Percentiles rank a stretch among this genome's conserved stretches.
These are phyloP conservation scores for Solanum rostratum DNA, from an alignment of 257 asterid species.

Conservation along the genomic window DNA sequence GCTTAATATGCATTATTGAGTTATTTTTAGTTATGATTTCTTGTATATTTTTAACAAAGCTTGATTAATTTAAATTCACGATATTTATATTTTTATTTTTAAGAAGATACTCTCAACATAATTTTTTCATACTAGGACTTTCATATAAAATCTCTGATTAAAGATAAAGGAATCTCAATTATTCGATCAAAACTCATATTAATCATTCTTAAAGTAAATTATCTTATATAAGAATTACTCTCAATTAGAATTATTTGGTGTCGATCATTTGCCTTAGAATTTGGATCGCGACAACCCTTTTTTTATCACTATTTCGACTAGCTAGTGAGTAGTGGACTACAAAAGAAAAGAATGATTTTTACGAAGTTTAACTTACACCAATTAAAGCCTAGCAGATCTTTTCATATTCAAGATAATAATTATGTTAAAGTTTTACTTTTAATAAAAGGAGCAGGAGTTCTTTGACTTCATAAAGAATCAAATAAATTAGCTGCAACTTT, in stretches of 20 bases:
- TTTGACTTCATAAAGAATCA: background rate
- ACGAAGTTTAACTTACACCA: background rate
- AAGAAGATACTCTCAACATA: background rate
- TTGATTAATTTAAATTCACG: background rate
- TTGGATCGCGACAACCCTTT: background rate
- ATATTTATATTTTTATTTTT: no score
- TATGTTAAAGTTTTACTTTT: background rate
- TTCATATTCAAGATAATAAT: background rate
- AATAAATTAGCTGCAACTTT: background rate
- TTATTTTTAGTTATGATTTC: no score
- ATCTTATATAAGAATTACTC: background rate
- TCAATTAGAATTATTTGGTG: no score
- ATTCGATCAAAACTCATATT: accelerated
- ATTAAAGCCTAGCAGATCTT: background rate
- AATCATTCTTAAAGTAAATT: background rate
- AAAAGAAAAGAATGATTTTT: background rate
- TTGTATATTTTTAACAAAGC: background rate
- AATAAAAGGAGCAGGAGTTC: background rate
- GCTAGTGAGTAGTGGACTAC: background rate
- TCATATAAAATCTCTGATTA: background rate
- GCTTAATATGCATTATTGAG: background rate
- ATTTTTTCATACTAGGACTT: background rate
- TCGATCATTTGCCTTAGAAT: background rate
- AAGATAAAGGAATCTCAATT: background rate
- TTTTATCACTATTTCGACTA: background rate